Evolutionary conservation across 495 filamentous ascomycete genomes (phyloP).

Genomic region (Daldinia concentrica): DNA sequence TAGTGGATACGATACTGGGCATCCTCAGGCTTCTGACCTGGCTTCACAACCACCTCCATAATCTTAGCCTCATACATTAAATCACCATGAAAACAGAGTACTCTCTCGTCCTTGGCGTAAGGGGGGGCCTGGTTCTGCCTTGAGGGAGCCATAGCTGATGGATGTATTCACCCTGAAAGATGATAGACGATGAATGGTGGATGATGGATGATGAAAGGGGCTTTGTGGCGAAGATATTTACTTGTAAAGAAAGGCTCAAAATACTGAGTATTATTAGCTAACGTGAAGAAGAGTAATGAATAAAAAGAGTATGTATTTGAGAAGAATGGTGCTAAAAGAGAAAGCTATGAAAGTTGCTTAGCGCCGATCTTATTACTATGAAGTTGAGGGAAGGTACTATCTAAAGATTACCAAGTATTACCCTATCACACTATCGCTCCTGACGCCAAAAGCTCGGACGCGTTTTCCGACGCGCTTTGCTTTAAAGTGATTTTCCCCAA

Average conservation of each 20-base stretch:
- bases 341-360: conserved; percentile 2
- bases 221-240: not conserved
- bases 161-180: conserved; percentile 2
- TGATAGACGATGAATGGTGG: not conserved
- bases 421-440: conserved; percentile 2
- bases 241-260: not conserved
- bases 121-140: conserved; percentile 58
- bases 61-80: conserved; percentile 98
- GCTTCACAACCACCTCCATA: conserved; percentile 72
- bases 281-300: not conserved
- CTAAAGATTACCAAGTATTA: not conserved
- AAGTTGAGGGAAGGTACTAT: not conserved
- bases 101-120: conserved; percentile 89
- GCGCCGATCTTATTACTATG: conserved; percentile 8
- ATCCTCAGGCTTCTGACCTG: conserved; percentile 73
- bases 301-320: not conserved
- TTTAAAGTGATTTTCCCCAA: conserved; percentile 31
- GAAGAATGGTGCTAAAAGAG: not conserved
- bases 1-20: conserved; percentile 94
- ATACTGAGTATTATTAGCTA: not conserved
- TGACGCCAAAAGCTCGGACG: conserved; percentile 33
- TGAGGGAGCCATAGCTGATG: conserved; percentile 50
- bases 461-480: conserved; percentile 38
- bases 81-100: conserved; percentile 96
- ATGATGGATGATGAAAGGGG: not conserved